Base-by-base conservation (phyloP, 805 yeast genomes). In the Wickerhamiella domercqiae region DNA sequence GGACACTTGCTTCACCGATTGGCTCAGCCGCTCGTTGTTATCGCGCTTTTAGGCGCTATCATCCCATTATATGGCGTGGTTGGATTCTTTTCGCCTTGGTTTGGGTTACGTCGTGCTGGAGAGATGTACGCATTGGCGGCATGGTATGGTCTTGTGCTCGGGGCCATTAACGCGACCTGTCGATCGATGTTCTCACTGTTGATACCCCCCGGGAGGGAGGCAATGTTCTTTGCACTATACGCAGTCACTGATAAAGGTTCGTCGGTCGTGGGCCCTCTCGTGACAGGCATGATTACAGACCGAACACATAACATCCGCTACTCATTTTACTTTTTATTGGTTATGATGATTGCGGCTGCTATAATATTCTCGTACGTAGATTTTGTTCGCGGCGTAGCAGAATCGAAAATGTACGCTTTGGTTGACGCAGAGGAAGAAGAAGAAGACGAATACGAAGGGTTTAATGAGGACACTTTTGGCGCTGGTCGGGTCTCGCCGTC, bases 241-340 rank as follows among this genome's bases (percentile, higher is more conserved):
- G 70, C 80, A 29, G 73, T 79, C 29, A 80, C 93, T 1, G 90
- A 79, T 54, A 79, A 80, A 50, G 87, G 90, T 2, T 74, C 82
- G 3, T 73, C 82, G 0, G 70, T 79, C 3, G 45, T 79, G 21
- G 90, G 93, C 0, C 90, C 93, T 0, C 56, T 74, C 3, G 47
- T 78, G 16, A 71, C 79, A n/a, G 90, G 84, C 0, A 40, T 78
- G 42, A 68, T 80, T 35, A 75, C 80, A 3, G 84, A 80, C 56
- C 59, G 59, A 40, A 76, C 83, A 0, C 87, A 79, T 51, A 74
- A 78, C 41, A 75, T 79, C 37, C 62, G 90, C 34, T 73, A 76
- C 50, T 70, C 83, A 11, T 80, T 79, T 52, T 77, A 71, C 63
- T 64, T 79, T 39, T 52, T 79, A 39, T 63, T 75, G 36, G 53